Evolutionary conservation across 495 filamentous ascomycete species (phyloP), one percentile per base, ranked within the genome.

Genomic region (Cercophora samala): DNA sequence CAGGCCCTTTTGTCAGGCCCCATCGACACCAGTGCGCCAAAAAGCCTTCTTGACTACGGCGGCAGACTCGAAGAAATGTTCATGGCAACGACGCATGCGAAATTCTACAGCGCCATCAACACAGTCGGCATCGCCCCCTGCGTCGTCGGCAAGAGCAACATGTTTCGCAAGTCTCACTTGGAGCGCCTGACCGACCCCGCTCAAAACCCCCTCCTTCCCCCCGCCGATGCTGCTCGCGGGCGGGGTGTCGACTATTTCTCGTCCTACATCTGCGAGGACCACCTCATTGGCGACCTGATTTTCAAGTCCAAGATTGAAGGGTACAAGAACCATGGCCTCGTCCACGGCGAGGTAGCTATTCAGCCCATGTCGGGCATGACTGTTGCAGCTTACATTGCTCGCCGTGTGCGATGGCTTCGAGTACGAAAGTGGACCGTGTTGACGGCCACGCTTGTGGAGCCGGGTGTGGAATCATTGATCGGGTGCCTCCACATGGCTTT

Each of bases 51-150:
- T 77, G 68, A 32, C 83, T 72, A 76, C 52, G 95, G 95, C n/a
- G 93, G 93, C 32, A 83, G 92, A 2, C 82, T 99, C 0, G 96
- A 99, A 72, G 94, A 98, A 72, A 85, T 91, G 76, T 99, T 99
- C 80, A 87, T 97, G 81, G 89, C 93, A 1, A 93, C 92, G 9
- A 89, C 92, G 0, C 96, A 99, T 77, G 93, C 93, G 62, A 99
- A 99, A 73, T 97, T 99, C 84, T 99, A 99, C 81, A 91, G 90
- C 22, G 95, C 94, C 65, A 98, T 98, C 84, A 97, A 97, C 80
- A 93, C 93, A 5, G 91, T 97, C 24, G 82, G 88, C 19, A 80
- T 98, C 65, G 94, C 95, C 0, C 93, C 96, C 5, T 98, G 96
- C 77, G 91, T 96, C 64, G 91, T 98, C 5, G 95, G 95, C 25